A percentile compares a stretch with the other conserved stretches of the same genome.
Evolutionary conservation across 768 basidiomycete species (phyloP).

Genomic region (Lentinula sp.): DNA sequence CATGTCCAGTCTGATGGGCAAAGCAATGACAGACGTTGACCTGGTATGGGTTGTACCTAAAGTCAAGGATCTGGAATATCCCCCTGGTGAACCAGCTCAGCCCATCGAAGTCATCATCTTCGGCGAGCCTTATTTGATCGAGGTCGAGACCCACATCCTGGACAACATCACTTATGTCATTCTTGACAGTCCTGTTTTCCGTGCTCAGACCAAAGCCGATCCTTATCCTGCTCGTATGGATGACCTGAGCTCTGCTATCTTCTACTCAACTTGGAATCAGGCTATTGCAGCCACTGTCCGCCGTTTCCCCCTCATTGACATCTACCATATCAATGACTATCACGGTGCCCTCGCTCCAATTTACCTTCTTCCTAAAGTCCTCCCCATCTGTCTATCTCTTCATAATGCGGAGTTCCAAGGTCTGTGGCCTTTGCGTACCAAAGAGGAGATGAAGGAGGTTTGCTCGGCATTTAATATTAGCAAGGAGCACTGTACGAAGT

Average conservation of each 20-base stretch:
- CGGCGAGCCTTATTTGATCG: slow-evolving; percentile 92
- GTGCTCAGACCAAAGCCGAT: slow-evolving; percentile 92
- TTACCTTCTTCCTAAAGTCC: slow-evolving; percentile 86
- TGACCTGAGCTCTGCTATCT: slow-evolving; percentile 92
- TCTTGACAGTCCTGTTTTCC: slow-evolving; percentile 93
- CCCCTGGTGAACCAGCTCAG: slow-evolving; percentile 84
- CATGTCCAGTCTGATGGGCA: slow-evolving; percentile 97
- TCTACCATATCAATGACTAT: slow-evolving; percentile 95
- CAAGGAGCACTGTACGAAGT: slow-evolving; percentile 95
- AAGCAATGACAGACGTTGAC: slow-evolving; percentile 96
- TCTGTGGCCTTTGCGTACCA: slow-evolving; percentile 92
- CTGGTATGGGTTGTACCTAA: slow-evolving; percentile 94
- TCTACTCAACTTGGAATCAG: slow-evolving; percentile 98
- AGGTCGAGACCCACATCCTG: slow-evolving; percentile 88
- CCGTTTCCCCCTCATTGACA: slow-evolving; percentile 80
- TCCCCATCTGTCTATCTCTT: slow-evolving; percentile 86
- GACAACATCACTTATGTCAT: slow-evolving; percentile 97
- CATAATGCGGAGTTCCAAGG: slow-evolving; percentile 99
- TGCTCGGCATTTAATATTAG: slow-evolving; percentile 97
- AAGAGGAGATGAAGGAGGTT: slow-evolving; percentile 98
- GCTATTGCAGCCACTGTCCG: slow-evolving; percentile 91
- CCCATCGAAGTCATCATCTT: slow-evolving; percentile 97
- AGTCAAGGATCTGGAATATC: slow-evolving; percentile 92
- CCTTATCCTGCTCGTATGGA: slow-evolving; percentile 98
- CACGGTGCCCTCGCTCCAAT: slow-evolving; percentile 90